These are phyloP conservation scores for Hericium coralloides DNA, from an alignment of 768 basidiomycete species.

Conservation along the genomic window DNA sequence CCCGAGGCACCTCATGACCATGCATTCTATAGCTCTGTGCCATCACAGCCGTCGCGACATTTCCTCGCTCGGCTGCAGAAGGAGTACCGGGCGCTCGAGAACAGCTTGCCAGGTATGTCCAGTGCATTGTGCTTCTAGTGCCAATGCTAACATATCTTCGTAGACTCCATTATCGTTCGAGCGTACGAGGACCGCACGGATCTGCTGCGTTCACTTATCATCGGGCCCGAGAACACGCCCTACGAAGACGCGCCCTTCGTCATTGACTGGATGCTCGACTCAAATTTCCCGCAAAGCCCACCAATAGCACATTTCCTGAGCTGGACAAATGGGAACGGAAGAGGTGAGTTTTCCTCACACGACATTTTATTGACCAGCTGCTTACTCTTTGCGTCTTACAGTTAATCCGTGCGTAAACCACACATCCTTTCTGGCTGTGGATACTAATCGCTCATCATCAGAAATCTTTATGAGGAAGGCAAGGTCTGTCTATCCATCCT, in stretches of 20 bases:
- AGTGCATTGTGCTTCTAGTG: neutral
- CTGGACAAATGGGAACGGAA: slow-evolving; percentile 91
- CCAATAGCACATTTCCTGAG: slow-evolving; percentile 86
- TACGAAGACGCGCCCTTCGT: slow-evolving; percentile 93
- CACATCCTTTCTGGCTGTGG: neutral
- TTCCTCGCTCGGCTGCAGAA: slow-evolving; percentile 72
- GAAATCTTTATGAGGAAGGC: slow-evolving; percentile 91
- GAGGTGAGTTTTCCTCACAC: slow-evolving; percentile 39
- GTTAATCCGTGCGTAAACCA: slow-evolving; percentile 57
- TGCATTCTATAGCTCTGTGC: slow-evolving; percentile 57
- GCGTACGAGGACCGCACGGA: slow-evolving; percentile 88
- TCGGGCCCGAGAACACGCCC: slow-evolving; percentile 92
- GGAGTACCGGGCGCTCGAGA: slow-evolving; percentile 75
- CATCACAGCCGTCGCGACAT: slow-evolving; percentile 56
- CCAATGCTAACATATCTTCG: slow-evolving; percentile 4
- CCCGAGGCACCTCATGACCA: slow-evolving; percentile 75
- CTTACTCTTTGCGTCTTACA: slow-evolving; percentile 15
- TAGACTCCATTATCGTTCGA: slow-evolving; percentile 82
- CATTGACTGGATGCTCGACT: slow-evolving; percentile 88
- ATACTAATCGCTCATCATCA: slow-evolving; percentile 16
- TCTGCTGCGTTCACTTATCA: slow-evolving; percentile 79
- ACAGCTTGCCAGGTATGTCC: slow-evolving; percentile 69
- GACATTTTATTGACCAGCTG: neutral
- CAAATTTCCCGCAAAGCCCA: slow-evolving; percentile 73
- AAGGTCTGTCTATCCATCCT: slow-evolving; percentile 90